Percentiles rank a stretch among this genome's conserved stretches.
phyloP scores from a whole-genome alignment of 306 rosid genomes.

The Fragaria ananassa region DNA sequence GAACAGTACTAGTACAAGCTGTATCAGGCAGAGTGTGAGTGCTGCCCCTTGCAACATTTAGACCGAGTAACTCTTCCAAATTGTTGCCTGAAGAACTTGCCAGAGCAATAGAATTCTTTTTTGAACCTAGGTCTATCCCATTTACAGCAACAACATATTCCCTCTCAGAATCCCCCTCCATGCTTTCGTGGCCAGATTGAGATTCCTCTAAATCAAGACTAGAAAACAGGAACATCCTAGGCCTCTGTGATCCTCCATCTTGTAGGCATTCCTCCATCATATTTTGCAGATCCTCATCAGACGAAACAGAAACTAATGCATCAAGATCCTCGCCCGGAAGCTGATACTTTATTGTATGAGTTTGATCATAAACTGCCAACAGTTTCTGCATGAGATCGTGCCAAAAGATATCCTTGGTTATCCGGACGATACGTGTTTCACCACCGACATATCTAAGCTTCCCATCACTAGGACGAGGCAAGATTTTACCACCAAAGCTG shows the following conservation, averaged over 20 bases:
- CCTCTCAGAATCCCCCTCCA: slow-evolving; percentile 69
- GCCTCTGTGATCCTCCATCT: slow-evolving; percentile 57
- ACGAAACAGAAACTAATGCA: slow-evolving; percentile 81
- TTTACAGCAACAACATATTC: slow-evolving; percentile 82
- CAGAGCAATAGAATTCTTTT: slow-evolving; percentile 52
- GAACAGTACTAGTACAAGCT: slow-evolving; percentile 33
- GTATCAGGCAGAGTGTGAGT: slow-evolving; percentile 36
- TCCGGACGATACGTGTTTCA: slow-evolving; percentile 67
- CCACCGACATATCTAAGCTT: slow-evolving; percentile 90
- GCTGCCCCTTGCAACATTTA: slow-evolving; percentile 49
- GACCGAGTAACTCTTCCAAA: slow-evolving; percentile 56
- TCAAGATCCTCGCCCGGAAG: slow-evolving; percentile 96
- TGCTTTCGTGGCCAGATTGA: slow-evolving; percentile 50
- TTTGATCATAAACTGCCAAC: slow-evolving; percentile 48
- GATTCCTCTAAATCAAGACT: slow-evolving; percentile 64
- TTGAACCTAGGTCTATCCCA: slow-evolving; percentile 63
- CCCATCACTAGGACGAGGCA: slow-evolving; percentile 85
- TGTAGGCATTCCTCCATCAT: slow-evolving; percentile 85
- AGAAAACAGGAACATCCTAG: slow-evolving; percentile 73
- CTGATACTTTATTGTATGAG: slow-evolving; percentile 69
- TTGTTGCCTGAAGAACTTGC: slow-evolving; percentile 50
- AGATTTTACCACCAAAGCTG: slow-evolving; percentile 76
- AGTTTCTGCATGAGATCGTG: slow-evolving; percentile 65
- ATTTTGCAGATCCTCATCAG: slow-evolving; percentile 81
- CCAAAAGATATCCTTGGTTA: slow-evolving; percentile 65